Base-by-base conservation (phyloP, 129 eudicot species). In the Tagetes erecta region DNA sequence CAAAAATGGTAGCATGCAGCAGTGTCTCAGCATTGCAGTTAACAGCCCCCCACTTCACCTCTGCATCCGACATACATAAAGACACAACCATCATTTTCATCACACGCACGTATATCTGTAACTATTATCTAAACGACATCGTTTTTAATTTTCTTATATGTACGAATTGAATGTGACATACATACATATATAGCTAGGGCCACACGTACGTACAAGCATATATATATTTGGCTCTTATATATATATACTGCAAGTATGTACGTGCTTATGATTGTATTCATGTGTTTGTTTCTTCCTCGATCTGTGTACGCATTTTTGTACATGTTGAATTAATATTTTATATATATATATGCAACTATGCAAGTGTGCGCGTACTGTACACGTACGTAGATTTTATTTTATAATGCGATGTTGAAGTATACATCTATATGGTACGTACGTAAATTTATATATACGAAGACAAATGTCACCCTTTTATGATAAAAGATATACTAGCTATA, bases 1-100 rank as follows among this genome's bases (percentile, higher is more conserved):
- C 70, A 65, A 65, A 65, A 65, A 40, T 65, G 70, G 51, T 40
- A 65, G 70, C 27, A 20, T 20, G 27, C 68, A 64, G 68, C 70
- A 59, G 66, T 59, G 66, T 59, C 66, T 59, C 66, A 65, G 52
- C 70, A 41, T 3, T 40, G 50, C 35, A 64, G 34, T n/a, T 39
- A 40, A 12, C 50, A 41, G 49, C 47, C 49, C 50, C 50, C 50
- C 67, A 62, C 45, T 59, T 59, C 46, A 5, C 68, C 68, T 12
- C 68, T 65, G 51, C 37, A 65, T 65, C 70, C 70, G 50, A 64
- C 70, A 64, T 35, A 40, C 3, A 14, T 65, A 65, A 40, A 41
- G 70, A 65, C 70, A 65, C 2, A 40, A 14, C 51, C 70, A 40
- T 65, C 70, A 41, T 65, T 35, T 12, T 62, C 67, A 62, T 11